A percentile compares a stretch with the other conserved stretches of the same genome.
phyloP scores from a whole-genome alignment of 2,329 filamentous ascomycete species.

The Aureobasidium sp. region DNA sequence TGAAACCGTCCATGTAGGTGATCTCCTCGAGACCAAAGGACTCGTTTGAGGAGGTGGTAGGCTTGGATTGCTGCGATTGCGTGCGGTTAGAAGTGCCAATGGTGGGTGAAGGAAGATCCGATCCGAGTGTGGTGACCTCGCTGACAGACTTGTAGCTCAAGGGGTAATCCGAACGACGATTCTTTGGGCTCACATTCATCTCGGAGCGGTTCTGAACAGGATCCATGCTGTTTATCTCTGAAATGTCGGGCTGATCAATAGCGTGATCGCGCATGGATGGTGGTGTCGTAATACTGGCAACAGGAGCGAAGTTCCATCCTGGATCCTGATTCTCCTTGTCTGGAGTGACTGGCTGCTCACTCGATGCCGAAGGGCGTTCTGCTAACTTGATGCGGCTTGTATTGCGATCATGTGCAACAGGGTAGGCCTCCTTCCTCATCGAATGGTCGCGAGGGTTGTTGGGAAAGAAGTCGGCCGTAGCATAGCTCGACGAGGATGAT shows the following conservation, averaged over 20 bases:
- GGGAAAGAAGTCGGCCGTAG: conserved; percentile 34
- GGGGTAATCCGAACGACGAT: conserved; percentile 4
- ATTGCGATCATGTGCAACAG: conserved; percentile 1
- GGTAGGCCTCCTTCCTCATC: conserved; percentile 26
- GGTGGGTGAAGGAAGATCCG: background rate
- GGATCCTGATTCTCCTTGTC: conserved; percentile 20
- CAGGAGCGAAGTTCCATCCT: conserved; percentile 20
- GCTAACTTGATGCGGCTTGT: background rate
- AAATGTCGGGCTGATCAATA: background rate
- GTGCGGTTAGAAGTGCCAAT: background rate
- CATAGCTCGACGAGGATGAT: conserved; percentile 31
- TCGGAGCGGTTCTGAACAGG: conserved; percentile 15
- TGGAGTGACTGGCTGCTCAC: conserved; percentile 18
- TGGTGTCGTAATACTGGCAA: conserved; percentile 13
- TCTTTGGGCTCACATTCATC: conserved; percentile 18
- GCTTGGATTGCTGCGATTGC: background rate
- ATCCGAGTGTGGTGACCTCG: background rate
- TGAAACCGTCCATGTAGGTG: conserved; percentile 28
- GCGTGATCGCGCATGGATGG: background rate
- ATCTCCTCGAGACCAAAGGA: background rate
- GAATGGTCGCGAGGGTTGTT: conserved; percentile 32
- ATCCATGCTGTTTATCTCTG: background rate
- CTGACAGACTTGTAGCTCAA: conserved; percentile 10
- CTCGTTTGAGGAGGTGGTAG: background rate
- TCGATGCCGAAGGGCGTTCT: background rate